Conservation (phyloP, 768 basidiomycete species). For the Termitomyces sp. region DNA sequence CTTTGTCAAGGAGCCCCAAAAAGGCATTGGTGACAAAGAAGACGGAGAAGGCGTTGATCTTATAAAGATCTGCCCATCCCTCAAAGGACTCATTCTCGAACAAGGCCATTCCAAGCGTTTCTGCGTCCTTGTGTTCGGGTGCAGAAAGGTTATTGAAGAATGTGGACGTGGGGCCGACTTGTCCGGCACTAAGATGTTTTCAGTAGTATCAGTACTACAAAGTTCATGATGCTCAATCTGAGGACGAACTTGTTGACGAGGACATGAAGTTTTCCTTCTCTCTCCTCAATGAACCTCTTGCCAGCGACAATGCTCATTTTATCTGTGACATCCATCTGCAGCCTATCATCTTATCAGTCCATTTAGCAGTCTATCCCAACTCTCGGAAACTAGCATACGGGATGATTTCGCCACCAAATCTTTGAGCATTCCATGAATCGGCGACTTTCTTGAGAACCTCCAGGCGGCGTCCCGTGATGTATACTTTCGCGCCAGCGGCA, state of each 20-base stretch:
- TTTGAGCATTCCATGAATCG: conserved; percentile 38
- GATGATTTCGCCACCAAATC: conserved; percentile 44
- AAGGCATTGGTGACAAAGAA: conserved; percentile 77
- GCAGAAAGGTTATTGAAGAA: conserved; percentile 54
- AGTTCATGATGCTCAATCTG: not conserved
- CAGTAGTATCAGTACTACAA: not conserved
- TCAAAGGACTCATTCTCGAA: conserved; percentile 65
- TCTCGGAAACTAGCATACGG: conserved; percentile 36
- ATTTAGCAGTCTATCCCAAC: not conserved
- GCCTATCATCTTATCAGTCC: conserved; percentile 17
- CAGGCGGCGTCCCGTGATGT: conserved; percentile 67
- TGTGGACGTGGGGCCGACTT: conserved; percentile 54
- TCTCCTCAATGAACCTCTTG: conserved; percentile 46
- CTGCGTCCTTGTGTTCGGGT: conserved; percentile 57
- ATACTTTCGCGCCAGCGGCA: conserved; percentile 73
- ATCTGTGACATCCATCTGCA: conserved; percentile 68
- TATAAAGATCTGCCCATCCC: conserved; percentile 56
- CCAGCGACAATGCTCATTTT: conserved; percentile 58
- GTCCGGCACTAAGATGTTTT: conserved; percentile 57
- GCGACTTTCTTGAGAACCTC: conserved; percentile 57
- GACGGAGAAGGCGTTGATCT: conserved; percentile 68
- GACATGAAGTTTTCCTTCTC: conserved; percentile 69
- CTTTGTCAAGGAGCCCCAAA: conserved; percentile 68
- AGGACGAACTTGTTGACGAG: conserved; percentile 72
- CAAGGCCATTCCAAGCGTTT: conserved; percentile 59